Percentiles rank a stretch among this genome's conserved stretches.
These are phyloP conservation scores for Mrakia hoshinonis DNA, from an alignment of 768 basidiomycete genomes.

Conservation along the genomic window DNA sequence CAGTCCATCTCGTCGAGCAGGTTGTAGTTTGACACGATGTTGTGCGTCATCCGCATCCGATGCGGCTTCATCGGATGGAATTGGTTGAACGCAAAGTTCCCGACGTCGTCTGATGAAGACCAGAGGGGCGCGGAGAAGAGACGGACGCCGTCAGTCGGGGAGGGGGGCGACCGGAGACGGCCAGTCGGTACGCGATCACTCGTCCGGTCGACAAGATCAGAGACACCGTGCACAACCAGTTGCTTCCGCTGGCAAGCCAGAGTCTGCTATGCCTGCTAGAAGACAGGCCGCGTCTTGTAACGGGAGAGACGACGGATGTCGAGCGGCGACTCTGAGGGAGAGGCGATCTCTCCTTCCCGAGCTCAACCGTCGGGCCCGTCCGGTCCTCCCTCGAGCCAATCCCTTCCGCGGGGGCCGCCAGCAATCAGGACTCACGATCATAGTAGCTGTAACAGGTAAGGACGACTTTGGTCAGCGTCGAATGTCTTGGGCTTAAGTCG, in stretches of 20 bases:
- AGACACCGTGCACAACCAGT: no score
- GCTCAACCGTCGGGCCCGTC: neutral
- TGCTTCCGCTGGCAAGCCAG: no score
- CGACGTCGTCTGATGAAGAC: neutral
- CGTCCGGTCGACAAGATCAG: no score
- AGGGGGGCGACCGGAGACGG: neutral
- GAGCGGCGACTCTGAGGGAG: no score
- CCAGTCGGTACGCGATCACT: neutral
- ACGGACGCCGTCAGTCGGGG: neutral
- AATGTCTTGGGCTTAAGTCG: neutral
- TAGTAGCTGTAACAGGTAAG: constrained; percentile 19
- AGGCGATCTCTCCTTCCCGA: neutral
- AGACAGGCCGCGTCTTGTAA: no score
- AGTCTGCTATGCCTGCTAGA: no score
- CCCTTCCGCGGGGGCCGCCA: neutral
- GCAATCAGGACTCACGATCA: constrained; percentile 14
- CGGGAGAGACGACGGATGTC: no score
- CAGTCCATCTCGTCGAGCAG: constrained; percentile 93
- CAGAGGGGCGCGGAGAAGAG: neutral
- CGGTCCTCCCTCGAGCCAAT: neutral
- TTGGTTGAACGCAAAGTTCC: constrained; percentile 54
- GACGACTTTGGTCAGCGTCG: neutral
- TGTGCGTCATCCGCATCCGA: constrained; percentile 86
- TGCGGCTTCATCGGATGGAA: constrained; percentile 96
- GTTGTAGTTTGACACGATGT: constrained; percentile 78